phyloP scores from a whole-genome alignment of 345 rosid genomes.

The Rhizophora mangle region DNA sequence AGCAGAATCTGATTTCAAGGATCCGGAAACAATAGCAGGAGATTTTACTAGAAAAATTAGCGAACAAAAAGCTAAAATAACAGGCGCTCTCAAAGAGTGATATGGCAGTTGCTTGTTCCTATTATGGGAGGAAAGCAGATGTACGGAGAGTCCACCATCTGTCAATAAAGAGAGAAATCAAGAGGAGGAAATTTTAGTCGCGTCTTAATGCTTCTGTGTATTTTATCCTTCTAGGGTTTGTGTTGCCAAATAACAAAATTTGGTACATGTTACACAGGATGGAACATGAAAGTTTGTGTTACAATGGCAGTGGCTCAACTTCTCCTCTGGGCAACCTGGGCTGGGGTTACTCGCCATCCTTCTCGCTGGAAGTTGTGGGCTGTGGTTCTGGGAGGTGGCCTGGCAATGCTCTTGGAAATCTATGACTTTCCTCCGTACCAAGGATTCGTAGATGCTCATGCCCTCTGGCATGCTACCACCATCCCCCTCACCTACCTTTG shows the following conservation, averaged over 20 bases:
- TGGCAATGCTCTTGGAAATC: constrained; percentile 58
- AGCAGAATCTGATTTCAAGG: too few relatives aligned
- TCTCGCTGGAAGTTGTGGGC: constrained; percentile 79
- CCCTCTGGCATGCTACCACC: constrained; percentile 65
- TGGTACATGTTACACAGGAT: constrained; percentile 14
- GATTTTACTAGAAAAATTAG: too few relatives aligned
- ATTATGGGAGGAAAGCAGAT: too few relatives aligned
- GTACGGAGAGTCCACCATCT: too few relatives aligned
- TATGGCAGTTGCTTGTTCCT: too few relatives aligned
- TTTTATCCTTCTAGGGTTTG: constrained; percentile 23
- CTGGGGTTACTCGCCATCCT: constrained; percentile 63
- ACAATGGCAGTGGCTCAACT: constrained; percentile 66
- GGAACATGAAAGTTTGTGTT: constrained; percentile 66
- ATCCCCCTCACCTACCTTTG: constrained; percentile 72
- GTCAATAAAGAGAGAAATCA: too few relatives aligned
- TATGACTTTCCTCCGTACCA: constrained; percentile 69
- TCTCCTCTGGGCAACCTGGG: constrained; percentile 85
- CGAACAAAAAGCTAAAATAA: too few relatives aligned
- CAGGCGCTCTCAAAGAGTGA: too few relatives aligned
- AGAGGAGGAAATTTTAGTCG: too few relatives aligned
- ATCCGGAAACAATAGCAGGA: too few relatives aligned
- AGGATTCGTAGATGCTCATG: constrained; percentile 74
- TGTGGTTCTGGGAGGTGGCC: constrained; percentile 44
- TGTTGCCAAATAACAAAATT: background rate
- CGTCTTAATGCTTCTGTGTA: too few relatives aligned